Conservation (phyloP, 2,329 filamentous ascomycete species). For the Pseudogymnoascus sp. region DNA sequence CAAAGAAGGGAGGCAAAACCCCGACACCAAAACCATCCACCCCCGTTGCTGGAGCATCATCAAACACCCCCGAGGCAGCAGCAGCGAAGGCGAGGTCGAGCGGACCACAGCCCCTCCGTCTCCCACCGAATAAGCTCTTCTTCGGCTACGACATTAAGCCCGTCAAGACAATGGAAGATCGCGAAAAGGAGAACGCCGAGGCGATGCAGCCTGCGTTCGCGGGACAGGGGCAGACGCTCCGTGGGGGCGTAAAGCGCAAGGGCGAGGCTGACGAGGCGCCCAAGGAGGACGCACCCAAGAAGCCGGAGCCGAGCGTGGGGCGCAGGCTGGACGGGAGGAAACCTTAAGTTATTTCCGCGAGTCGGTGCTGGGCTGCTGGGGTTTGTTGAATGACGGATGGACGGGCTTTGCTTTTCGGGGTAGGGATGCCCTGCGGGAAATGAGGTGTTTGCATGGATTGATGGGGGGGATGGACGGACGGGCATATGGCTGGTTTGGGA, state of each 20-base stretch:
- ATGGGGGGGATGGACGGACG: not conserved
- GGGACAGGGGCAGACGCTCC: constrained; percentile 75
- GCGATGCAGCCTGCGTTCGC: constrained; percentile 67
- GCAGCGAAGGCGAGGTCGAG: constrained; percentile 48
- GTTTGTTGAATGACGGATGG: too few relatives aligned
- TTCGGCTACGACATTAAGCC: constrained; percentile 93
- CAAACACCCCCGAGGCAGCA: constrained; percentile 29
- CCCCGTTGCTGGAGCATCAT: constrained; percentile 53
- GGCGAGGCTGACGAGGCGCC: constrained; percentile 16
- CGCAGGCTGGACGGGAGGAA: constrained; percentile 14
- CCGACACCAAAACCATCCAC: constrained; percentile 66
- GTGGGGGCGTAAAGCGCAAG: constrained; percentile 64
- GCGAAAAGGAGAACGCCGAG: constrained; percentile 58
- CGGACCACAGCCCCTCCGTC: constrained; percentile 75
- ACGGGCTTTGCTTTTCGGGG: not conserved
- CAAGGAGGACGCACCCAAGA: constrained; percentile 10
- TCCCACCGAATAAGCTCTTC: constrained; percentile 87
- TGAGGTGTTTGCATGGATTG: not conserved
- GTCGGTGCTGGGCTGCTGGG: not conserved
- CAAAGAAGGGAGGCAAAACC: constrained; percentile 73
- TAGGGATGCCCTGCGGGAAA: not conserved
- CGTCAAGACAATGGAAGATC: constrained; percentile 68
- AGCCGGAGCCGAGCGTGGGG: constrained; percentile 6
- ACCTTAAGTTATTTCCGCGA: not conserved
- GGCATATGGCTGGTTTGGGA: not conserved